phyloP scores from a whole-genome alignment of 176 grass and related monocot genomes.

The Musa itinerans region DNA sequence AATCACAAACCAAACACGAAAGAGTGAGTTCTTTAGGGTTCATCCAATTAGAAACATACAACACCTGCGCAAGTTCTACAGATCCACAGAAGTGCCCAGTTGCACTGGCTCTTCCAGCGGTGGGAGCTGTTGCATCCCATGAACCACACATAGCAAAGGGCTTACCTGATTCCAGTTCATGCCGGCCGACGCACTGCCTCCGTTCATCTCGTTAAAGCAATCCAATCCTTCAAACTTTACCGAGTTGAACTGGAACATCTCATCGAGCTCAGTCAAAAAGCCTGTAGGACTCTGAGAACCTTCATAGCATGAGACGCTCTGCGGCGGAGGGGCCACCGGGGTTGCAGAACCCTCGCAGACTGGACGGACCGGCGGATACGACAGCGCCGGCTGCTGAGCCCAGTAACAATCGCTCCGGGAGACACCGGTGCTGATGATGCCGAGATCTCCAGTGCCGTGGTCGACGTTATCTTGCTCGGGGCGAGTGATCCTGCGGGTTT shows the following conservation, averaged over 20 bases:
- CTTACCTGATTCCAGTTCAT: constrained; percentile 9
- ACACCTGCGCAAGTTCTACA: too few species aligned
- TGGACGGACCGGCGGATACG: too few species aligned
- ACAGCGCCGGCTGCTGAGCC: too few species aligned
- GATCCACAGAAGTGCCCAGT: constrained; percentile 19
- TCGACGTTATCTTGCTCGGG: constrained; percentile 32
- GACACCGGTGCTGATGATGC: not conserved
- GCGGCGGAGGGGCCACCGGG: too few species aligned
- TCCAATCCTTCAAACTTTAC: constrained; percentile 65
- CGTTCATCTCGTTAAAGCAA: constrained; percentile 22
- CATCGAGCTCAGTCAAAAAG: constrained; percentile 46
- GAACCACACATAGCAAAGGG: too few species aligned
- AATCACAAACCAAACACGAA: too few species aligned
- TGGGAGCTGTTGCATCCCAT: not conserved
- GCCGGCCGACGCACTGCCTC: not conserved
- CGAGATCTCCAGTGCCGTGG: not conserved
- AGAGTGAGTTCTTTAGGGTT: not conserved
- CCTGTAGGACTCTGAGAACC: not conserved
- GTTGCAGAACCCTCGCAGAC: too few species aligned
- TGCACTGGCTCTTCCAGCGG: constrained; percentile 41
- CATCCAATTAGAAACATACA: not conserved
- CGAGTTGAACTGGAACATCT: constrained; percentile 62
- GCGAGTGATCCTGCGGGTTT: not conserved
- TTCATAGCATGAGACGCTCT: too few species aligned
- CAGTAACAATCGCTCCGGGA: too few species aligned